Percentiles rank a stretch among this genome's conserved stretches.
Evolutionary conservation across 495 filamentous ascomycete genomes (phyloP).

Genomic region (Antarctomyces pellizariae): DNA sequence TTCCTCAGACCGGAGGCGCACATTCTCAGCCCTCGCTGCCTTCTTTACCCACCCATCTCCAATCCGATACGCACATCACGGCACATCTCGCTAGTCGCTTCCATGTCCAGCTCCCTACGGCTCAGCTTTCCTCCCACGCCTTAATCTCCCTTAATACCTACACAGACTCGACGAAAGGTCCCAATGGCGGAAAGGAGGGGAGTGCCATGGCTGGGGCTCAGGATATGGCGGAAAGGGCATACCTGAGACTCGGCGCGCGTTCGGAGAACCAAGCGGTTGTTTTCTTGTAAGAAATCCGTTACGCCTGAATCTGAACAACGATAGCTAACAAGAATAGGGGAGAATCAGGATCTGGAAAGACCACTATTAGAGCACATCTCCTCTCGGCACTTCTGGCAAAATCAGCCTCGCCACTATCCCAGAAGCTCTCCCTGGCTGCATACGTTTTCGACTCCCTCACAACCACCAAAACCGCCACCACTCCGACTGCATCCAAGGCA

Average conservation of each 20-base stretch:
- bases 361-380: slow-evolving; percentile 72
- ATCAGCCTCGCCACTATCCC: slow-evolving; percentile 76
- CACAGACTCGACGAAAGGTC: slow-evolving; percentile 59
- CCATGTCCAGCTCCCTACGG: slow-evolving; percentile 69
- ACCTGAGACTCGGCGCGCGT: slow-evolving; percentile 62
- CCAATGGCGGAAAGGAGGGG: slow-evolving; percentile 71
- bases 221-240: slow-evolving; percentile 67
- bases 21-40: slow-evolving; percentile 82
- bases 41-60: slow-evolving; percentile 68
- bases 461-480: slow-evolving; percentile 91
- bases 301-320: neutral
- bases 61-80: slow-evolving; percentile 90
- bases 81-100: slow-evolving; percentile 91
- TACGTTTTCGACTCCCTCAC: slow-evolving; percentile 92
- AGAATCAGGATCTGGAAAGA: slow-evolving; percentile 89
- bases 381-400: slow-evolving; percentile 64
- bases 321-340: slow-evolving; percentile 29
- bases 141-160: slow-evolving; percentile 85
- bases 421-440: slow-evolving; percentile 75
- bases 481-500: slow-evolving; percentile 83
- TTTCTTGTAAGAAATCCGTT: slow-evolving; percentile 59
- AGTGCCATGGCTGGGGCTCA: slow-evolving; percentile 74
- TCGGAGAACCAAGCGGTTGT: slow-evolving; percentile 82
- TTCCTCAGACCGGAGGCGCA: slow-evolving; percentile 27
- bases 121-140: slow-evolving; percentile 72